Percentiles rank a stretch among this genome's conserved stretches.
Evolutionary conservation across 148 eudicot genomes (phyloP).

Genomic region (Chenopodium berlandieri): DNA sequence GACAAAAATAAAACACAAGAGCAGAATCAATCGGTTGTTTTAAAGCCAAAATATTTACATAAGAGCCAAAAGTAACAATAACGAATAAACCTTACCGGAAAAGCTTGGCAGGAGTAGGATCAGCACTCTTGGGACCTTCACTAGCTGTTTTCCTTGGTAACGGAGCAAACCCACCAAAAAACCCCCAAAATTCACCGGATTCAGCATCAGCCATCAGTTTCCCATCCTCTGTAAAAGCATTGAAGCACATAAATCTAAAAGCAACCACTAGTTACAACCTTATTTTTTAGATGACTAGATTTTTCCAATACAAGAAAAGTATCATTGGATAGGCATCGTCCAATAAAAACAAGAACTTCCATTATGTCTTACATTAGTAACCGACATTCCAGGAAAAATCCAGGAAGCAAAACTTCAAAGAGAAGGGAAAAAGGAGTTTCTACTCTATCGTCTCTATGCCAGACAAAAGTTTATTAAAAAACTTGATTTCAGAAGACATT

Average conservation of each 20-base stretch:
- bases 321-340: too few species aligned
- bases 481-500: not conserved
- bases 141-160: conserved; percentile 77
- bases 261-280: not conserved
- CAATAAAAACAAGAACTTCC: not conserved
- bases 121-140: conserved; percentile 44
- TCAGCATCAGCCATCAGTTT: conserved; percentile 93
- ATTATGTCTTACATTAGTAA: not conserved
- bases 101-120: conserved; percentile 52
- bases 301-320: not conserved
- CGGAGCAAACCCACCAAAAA: conserved; percentile 99
- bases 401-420: not conserved
- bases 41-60: not conserved
- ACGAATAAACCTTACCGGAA: conserved; percentile 49
- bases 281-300: not conserved
- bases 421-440: not conserved
- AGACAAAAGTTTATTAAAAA: not conserved
- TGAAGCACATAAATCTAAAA: conserved; percentile 5
- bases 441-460: not conserved
- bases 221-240: conserved; percentile 72
- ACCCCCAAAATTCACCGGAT: conserved; percentile 97
- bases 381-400: not conserved
- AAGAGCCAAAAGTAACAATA: conserved; percentile 1
- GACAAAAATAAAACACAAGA: conserved; percentile 24
- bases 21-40: not conserved